Evolutionary conservation across 2,329 filamentous ascomycete genomes (phyloP), one percentile per base, ranked within the genome.

Genomic region (Colletotrichum sp.): DNA sequence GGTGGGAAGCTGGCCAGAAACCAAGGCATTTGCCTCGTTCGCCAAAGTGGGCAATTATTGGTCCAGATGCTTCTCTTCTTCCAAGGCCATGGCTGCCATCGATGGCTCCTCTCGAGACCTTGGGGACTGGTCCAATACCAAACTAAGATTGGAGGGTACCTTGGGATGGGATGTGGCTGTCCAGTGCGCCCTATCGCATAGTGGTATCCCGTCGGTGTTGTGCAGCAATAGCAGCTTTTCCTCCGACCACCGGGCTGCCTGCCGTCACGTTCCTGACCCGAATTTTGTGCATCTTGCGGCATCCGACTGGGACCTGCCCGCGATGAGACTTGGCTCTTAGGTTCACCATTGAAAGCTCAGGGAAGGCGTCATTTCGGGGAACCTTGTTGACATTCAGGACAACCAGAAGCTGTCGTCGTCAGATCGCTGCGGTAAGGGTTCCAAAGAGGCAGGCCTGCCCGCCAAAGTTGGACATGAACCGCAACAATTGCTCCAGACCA

Each of bases 31-130:
- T 68, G 57, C 65, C 44, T 68, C 70, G 28, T 52, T 36, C 70
- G 39, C 39, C 44, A 73, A 73, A 34, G 52, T 63, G 68, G 63
- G 72, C 72, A 72, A 44, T 72, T 68, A 67, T 72, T 75, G 72
- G 72, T 57, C 72, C 72, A 75, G 60, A 71, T 71, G 44, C 60
- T 39, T 65, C 69, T 57, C 32, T 32, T 57, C 55, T 16, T 63
- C 68, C 63, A 57, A 44, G 72, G 68, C 68, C 60, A 67, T 66
- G 62, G 59, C n/a, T 74, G 59, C 63, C 36, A 60, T 52, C 28
- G 32, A 75, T n/a, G 44, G 57, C 24, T 34, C 24, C 22, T 52
- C 28, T 22, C n/a, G 44, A 8, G 44, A 52, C 44, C 44, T 52
- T 22, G 44, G 44, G 44, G 44, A 52, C 44, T 22, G 44, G n/a